Conservation (phyloP, 139 green algal genomes). For the Chlorella sp. region DNA sequence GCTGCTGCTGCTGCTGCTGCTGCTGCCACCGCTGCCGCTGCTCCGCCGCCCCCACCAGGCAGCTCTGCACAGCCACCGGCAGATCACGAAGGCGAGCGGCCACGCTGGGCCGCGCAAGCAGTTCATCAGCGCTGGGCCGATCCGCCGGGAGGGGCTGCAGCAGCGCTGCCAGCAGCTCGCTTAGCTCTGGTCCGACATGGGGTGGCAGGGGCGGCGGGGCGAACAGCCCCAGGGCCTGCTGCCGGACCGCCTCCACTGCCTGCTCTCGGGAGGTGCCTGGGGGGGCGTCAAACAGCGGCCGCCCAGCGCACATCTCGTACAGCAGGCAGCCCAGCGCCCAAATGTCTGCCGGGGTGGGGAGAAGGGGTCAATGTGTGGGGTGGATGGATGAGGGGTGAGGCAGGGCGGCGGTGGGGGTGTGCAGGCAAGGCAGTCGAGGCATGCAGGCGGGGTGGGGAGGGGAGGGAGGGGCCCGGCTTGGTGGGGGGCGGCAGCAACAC, state of each 20-base stretch:
- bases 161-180: neutral
- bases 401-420: too few species aligned
- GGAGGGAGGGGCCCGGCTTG: too few species aligned
- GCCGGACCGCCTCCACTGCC: neutral
- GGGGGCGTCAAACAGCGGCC: neutral
- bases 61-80: neutral
- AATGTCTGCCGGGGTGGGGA: neutral
- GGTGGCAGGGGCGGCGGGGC: neutral
- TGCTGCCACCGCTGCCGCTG: neutral
- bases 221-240: neutral
- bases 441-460: too few species aligned
- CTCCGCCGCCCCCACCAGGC: neutral
- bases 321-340: slow-evolving; percentile 23
- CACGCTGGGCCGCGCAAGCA: neutral
- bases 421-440: too few species aligned
- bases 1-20: neutral
- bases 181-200: neutral
- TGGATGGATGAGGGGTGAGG: too few species aligned
- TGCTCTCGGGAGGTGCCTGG: neutral
- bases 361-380: neutral
- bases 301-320: neutral
- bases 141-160: neutral
- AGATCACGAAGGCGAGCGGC: neutral
- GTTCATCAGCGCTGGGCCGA: neutral
- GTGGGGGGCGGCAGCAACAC: too few species aligned